Evolutionary conservation across 2,329 filamentous ascomycete species (phyloP), one percentile per base, ranked within the genome.

Genomic region (Mariannaea sp.): DNA sequence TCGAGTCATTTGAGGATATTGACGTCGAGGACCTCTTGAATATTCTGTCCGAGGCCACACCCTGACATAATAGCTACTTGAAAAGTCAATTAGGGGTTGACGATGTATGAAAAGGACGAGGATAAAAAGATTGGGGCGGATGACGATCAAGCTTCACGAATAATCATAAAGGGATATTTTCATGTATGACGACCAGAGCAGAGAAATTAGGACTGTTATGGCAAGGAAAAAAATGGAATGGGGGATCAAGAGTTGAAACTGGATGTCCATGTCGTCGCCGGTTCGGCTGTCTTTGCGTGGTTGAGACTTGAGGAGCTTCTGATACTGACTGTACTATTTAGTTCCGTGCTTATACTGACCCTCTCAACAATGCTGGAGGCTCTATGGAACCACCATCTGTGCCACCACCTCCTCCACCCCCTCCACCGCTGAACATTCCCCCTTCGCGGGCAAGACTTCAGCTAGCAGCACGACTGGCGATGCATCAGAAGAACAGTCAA

Each of bases 381-480:
- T 78, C 79, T 19, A 71, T 83, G 62, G 78, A 80, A 52, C 83
- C 81, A 40, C 84, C 81, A 2, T 83, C 82, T 10, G 80, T 84
- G 41, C 81, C 73, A 3, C 81, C 83, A 6, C 83, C 83, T 3
- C 81, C 80, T 2, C 81, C 84, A 1, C 87, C 88, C n/a, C 89
- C 85, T 17, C 87, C 89, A 26, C 90, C 92, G 10, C 78, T 96
- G 66, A 94, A 93, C 70, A 86, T 93, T 29, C 87, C 89, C 1
- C 92, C 93, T 2, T 95, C 91, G 7, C 85, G 93, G 46, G 93
- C 93, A 7, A 85, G 93, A 44, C 81, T 91, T 49, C 91, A 96
- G 71, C 82, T 97, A n/a, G 92, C 92, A n/a, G 89, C 90, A 10
- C 85, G 92, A 10, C 80, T 97, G 66, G 84, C 90, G 2, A 83